Evolutionary conservation across 352 stramenopile genomes (phyloP).

Genomic region (Globisporangium apiculatum): DNA sequence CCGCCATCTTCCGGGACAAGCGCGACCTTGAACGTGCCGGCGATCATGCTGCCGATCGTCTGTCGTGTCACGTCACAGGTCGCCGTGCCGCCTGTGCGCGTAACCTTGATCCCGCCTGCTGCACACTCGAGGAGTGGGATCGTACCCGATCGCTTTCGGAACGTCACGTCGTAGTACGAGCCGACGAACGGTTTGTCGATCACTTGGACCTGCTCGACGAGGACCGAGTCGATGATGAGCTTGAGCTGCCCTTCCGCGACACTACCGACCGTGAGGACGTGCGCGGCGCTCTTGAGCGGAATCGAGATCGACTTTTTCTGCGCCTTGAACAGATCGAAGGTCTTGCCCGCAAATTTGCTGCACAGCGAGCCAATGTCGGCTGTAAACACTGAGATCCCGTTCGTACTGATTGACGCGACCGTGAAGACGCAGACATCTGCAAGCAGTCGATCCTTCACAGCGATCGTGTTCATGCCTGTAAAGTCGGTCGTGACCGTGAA

Average conservation of each 20-base stretch:
- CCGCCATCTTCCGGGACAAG: constrained; percentile 36
- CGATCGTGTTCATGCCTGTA: constrained; percentile 6
- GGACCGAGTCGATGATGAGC: constrained; percentile 43
- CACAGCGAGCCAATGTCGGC: constrained; percentile 46
- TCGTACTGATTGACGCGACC: constrained; percentile 20
- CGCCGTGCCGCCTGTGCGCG: constrained; percentile 12
- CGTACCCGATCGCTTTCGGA: constrained; percentile 49
- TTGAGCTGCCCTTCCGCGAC: constrained; percentile 42
- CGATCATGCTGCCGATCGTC: constrained; percentile 56
- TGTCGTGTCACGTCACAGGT: constrained; percentile 30
- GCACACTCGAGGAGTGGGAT: constrained; percentile 48
- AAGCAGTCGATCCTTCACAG: constrained; percentile 25
- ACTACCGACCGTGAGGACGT: constrained; percentile 25
- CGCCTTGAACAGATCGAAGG: constrained; percentile 51
- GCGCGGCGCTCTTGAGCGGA: constrained; percentile 33
- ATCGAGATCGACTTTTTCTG: constrained; percentile 30
- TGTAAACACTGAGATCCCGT: constrained; percentile 26
- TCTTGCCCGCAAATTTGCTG: constrained; percentile 31
- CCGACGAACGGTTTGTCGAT: constrained; percentile 47
- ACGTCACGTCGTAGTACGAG: constrained; percentile 55
- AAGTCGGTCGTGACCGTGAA: constrained; percentile 30
- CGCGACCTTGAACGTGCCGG: constrained; percentile 51
- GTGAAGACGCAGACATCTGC: constrained; percentile 55
- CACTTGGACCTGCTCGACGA: constrained; percentile 23
- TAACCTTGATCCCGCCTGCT: constrained; percentile 20